Evolutionary conservation across 2,329 filamentous ascomycete species (phyloP).

Genomic region (Stachybotrys elegans): DNA sequence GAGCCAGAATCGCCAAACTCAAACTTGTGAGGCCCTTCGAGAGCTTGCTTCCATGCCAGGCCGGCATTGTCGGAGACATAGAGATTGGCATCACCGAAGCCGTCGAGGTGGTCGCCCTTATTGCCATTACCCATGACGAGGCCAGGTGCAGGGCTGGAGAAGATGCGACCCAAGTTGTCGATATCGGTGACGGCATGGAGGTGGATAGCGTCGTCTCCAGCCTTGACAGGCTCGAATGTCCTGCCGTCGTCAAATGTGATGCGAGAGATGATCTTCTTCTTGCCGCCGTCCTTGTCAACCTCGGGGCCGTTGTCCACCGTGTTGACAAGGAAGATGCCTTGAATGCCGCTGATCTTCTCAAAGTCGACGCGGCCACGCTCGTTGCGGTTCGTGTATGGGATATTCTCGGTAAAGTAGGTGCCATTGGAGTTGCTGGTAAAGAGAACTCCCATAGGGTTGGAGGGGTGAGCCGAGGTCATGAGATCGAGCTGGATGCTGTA

Average conservation of each 20-base stretch:
- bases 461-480: slow-evolving; percentile 57
- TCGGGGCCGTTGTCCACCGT: slow-evolving; percentile 81
- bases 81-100: slow-evolving; percentile 69
- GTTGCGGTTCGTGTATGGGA: slow-evolving; percentile 89
- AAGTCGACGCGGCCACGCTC: slow-evolving; percentile 77
- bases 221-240: slow-evolving; percentile 71
- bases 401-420: slow-evolving; percentile 88
- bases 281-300: slow-evolving; percentile 48
- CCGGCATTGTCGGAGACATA: slow-evolving; percentile 92
- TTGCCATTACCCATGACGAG: slow-evolving; percentile 94
- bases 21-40: slow-evolving; percentile 85
- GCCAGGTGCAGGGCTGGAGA: slow-evolving; percentile 89
- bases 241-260: slow-evolving; percentile 96
- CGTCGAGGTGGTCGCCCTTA: slow-evolving; percentile 66
- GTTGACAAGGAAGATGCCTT: slow-evolving; percentile 89
- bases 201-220: slow-evolving; percentile 67
- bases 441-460: slow-evolving; percentile 74
- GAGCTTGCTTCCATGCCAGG: slow-evolving; percentile 70
- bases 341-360: slow-evolving; percentile 86
- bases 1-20: slow-evolving; percentile 94
- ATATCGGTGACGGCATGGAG: slow-evolving; percentile 88
- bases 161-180: slow-evolving; percentile 77
- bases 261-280: slow-evolving; percentile 68
- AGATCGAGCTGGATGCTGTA: slow-evolving; percentile 98
- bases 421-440: slow-evolving; percentile 98